Evolutionary conservation across 2,329 filamentous ascomycete species (phyloP).

Genomic region (Botryotinia convoluta): DNA sequence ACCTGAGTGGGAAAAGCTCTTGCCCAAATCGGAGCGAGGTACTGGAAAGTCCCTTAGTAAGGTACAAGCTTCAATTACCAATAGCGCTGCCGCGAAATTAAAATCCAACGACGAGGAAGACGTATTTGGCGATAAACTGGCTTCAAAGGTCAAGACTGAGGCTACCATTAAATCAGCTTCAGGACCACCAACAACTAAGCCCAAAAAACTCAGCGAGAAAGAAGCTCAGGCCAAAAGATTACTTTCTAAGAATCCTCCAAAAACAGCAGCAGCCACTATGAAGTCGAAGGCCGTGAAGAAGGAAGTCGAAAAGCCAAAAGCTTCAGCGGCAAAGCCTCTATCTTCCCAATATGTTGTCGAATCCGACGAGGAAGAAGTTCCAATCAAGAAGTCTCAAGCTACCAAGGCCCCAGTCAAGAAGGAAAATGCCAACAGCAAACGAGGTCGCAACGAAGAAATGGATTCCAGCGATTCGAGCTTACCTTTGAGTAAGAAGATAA

Average conservation of each 20-base stretch:
- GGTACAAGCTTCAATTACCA: conserved; percentile 57
- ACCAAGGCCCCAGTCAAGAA: conserved; percentile 43
- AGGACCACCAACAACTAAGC: conserved; percentile 49
- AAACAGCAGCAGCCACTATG: conserved; percentile 28
- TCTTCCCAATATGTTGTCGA: conserved; percentile 37
- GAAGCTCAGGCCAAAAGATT: conserved; percentile 57
- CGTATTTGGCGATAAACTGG: conserved; percentile 35
- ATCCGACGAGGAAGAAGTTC: conserved; percentile 35
- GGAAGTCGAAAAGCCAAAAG: conserved; percentile 15
- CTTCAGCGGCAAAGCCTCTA: conserved; percentile 23
- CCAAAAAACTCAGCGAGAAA: conserved; percentile 55
- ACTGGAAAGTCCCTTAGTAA: conserved; percentile 61
- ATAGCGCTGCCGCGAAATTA: conserved; percentile 49
- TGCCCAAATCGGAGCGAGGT: conserved; percentile 56
- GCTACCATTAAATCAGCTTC: conserved; percentile 51
- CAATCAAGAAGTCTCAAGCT: conserved; percentile 12
- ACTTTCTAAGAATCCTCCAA: conserved; percentile 42
- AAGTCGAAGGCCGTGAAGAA: conserved; percentile 29
- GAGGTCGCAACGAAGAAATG: conserved; percentile 46
- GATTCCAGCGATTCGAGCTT: conserved; percentile 35
- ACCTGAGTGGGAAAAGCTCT: conserved; percentile 59
- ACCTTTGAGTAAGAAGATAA: conserved; percentile 38
- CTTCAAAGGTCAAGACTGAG: conserved; percentile 41
- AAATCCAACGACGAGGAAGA: conserved; percentile 51
- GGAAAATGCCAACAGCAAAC: conserved; percentile 46